phyloP scores from a whole-genome alignment of 805 yeast species.

The Saturnispora quitensis region DNA sequence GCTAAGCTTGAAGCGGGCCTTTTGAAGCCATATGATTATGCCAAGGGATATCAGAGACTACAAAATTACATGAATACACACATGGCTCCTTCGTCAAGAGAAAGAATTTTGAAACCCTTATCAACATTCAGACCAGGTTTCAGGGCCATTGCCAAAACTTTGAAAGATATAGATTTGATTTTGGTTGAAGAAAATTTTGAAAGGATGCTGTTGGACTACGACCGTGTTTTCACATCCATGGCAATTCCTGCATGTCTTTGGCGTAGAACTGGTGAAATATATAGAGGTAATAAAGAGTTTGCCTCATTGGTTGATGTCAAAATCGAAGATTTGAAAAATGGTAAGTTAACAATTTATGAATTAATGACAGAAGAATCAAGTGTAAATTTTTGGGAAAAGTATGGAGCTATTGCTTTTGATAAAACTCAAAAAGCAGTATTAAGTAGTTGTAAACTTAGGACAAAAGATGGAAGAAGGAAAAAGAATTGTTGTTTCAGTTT shows the following conservation, averaged over 20 bases:
- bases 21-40: conserved; percentile 86
- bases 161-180: conserved; percentile 85
- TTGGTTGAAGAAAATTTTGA: conserved; percentile 92
- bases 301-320: conserved; percentile 85
- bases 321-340: conserved; percentile 87
- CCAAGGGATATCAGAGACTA: conserved; percentile 82
- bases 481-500: conserved; percentile 89
- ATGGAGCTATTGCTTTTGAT: conserved; percentile 93
- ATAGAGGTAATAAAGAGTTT: conserved; percentile 91
- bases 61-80: conserved; percentile 88
- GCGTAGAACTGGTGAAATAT: conserved; percentile 95
- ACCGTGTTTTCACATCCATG: conserved; percentile 92
- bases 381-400: conserved; percentile 95
- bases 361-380: conserved; percentile 93
- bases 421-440: conserved; percentile 91
- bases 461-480: conserved; percentile 71
- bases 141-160: conserved; percentile 80
- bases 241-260: conserved; percentile 96
- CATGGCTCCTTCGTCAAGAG: conserved; percentile 77
- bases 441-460: conserved; percentile 80
- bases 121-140: conserved; percentile 87
- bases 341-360: conserved; percentile 86
- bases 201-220: conserved; percentile 86
- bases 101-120: conserved; percentile 77
- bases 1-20: conserved; percentile 93